Percentiles rank a stretch among this genome's conserved stretches.
phyloP scores from a whole-genome alignment of 2,329 filamentous ascomycete species.

The Claviceps sp. region DNA sequence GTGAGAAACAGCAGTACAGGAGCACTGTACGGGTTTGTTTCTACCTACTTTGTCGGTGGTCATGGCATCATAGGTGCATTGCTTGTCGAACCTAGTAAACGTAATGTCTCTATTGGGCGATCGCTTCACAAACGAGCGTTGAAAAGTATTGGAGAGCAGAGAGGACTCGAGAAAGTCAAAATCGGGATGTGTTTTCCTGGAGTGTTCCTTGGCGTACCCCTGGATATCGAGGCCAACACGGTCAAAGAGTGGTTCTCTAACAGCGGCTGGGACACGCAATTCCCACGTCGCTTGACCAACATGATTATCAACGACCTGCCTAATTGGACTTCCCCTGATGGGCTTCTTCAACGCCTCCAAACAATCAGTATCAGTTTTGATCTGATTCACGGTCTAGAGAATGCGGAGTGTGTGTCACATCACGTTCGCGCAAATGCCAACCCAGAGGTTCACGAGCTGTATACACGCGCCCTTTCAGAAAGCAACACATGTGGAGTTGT shows the following conservation, averaged over 20 bases:
- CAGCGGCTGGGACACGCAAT: slow-evolving; percentile 69
- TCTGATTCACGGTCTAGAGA: slow-evolving; percentile 67
- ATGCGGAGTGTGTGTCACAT: slow-evolving; percentile 57
- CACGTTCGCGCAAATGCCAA: slow-evolving; percentile 62
- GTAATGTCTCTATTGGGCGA: slow-evolving; percentile 80
- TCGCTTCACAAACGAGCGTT: slow-evolving; percentile 80
- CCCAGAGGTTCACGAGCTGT: slow-evolving; percentile 69
- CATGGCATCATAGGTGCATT: slow-evolving; percentile 70
- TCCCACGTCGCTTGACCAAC: slow-evolving; percentile 44
- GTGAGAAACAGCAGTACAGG: slow-evolving; percentile 89
- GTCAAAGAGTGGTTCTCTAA: slow-evolving; percentile 73
- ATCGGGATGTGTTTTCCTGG: slow-evolving; percentile 69
- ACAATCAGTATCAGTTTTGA: slow-evolving; percentile 67
- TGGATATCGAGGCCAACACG: slow-evolving; percentile 31
- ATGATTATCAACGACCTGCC: slow-evolving; percentile 61
- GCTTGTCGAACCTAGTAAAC: slow-evolving; percentile 77
- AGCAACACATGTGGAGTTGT: slow-evolving; percentile 67
- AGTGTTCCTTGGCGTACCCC: slow-evolving; percentile 75
- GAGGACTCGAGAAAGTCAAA: slow-evolving; percentile 65
- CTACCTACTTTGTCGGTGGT: slow-evolving; percentile 65
- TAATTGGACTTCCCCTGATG: slow-evolving; percentile 63
- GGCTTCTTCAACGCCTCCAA: slow-evolving; percentile 59
- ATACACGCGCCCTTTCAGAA: slow-evolving; percentile 60
- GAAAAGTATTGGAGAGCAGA: slow-evolving; percentile 54
- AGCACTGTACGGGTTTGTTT: slow-evolving; percentile 81